These are phyloP conservation scores for Asclepias syriaca DNA, from an alignment of 257 asterid species.

Conservation along the genomic window DNA sequence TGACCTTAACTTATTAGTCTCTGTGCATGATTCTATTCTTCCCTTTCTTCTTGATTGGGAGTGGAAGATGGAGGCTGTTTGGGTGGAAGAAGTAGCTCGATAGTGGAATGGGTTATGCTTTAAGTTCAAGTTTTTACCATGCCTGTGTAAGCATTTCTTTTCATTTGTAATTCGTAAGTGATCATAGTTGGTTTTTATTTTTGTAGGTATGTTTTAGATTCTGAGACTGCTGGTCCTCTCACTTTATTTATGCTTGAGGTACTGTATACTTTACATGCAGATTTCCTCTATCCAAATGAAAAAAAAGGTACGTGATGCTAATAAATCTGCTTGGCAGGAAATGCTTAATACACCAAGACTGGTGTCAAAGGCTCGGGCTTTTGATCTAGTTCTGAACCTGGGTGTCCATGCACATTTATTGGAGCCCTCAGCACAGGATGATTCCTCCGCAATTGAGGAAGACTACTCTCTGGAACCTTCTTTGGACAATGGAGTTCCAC, in stretches of 20 bases:
- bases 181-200: conserved; percentile 16
- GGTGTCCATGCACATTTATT: conserved; percentile 97
- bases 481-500: conserved; percentile 61
- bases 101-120: background rate
- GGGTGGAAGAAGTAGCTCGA: background rate
- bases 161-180: background rate
- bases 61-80: background rate
- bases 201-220: conserved; percentile 92
- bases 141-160: background rate
- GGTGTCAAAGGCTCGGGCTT: conserved; percentile 88
- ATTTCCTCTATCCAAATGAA: background rate
- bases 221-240: conserved; percentile 91
- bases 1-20: background rate
- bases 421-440: conserved; percentile 91
- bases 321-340: conserved; percentile 52
- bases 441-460: conserved; percentile 62
- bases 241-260: conserved; percentile 95
- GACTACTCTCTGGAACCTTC: conserved; percentile 72
- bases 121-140: background rate
- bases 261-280: conserved; percentile 22
- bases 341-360: conserved; percentile 77
- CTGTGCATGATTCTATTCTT: background rate
- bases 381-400: conserved; percentile 90
- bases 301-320: conserved; percentile 19
- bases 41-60: background rate